Percentiles rank a stretch among this genome's conserved stretches.
These are phyloP conservation scores for Boletus sp. DNA, from an alignment of 768 basidiomycete genomes.

Conservation along the genomic window DNA sequence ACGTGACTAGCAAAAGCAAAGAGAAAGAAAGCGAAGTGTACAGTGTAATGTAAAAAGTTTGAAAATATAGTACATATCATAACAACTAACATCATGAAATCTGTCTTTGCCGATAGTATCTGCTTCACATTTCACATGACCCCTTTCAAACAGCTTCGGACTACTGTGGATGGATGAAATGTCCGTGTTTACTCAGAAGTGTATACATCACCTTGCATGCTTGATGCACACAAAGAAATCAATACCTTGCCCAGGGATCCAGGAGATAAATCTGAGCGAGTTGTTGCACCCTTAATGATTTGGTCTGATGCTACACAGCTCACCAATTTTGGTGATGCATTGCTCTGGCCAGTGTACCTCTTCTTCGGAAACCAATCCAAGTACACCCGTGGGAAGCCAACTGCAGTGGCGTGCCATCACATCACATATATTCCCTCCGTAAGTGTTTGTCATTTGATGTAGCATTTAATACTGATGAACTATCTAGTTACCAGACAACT, in stretches of 20 bases:
- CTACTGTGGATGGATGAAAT: no score
- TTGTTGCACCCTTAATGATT: constrained; percentile 15
- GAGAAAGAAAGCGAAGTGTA: no score
- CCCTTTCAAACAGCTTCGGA: no score
- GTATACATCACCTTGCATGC: no score
- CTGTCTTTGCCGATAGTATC: no score
- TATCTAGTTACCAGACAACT: constrained; percentile 6
- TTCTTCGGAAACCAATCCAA: constrained; percentile 21
- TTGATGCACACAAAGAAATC: neutral
- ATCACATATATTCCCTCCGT: constrained; percentile 11
- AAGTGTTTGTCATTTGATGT: neutral
- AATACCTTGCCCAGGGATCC: neutral
- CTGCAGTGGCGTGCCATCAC: constrained; percentile 10
- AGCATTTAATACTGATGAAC: neutral
- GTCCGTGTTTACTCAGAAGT: no score
- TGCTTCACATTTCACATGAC: no score
- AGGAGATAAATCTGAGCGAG: constrained; percentile 1
- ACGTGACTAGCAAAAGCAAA: no score
- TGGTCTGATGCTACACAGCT: constrained; percentile 29
- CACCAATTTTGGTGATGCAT: constrained; percentile 26
- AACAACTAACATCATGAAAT: no score
- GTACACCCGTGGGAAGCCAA: constrained; percentile 10
- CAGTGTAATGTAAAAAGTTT: no score
- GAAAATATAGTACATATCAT: no score
- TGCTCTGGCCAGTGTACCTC: constrained; percentile 27